Base-by-base conservation (phyloP, 495 filamentous ascomycete genomes). In the Aspergillus coremiiformis region DNA sequence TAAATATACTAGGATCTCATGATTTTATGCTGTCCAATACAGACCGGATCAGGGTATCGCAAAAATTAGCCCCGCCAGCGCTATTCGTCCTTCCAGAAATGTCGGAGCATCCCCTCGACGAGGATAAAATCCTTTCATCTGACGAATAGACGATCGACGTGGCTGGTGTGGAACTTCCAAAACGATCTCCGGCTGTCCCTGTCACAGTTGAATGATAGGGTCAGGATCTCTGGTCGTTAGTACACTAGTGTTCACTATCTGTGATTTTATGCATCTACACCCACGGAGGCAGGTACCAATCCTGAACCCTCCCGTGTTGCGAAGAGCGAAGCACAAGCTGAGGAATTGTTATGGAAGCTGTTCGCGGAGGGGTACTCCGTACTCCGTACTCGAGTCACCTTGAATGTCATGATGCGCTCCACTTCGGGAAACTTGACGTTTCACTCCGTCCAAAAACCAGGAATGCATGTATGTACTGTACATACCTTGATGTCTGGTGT, bases 191-290 rank as follows among this genome's bases (percentile, higher is more conserved):
- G 44, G 5, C 7, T 21, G 27, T 47, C 44, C 27, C 44, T 47
- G 27, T 32, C 29, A 14, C 44, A 14, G 44, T 14, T 9, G 29
- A 23, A 47, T 47, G 44, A 47, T 47, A 47, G 44, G 44, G 11
- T 47, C 8, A 47, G 44, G 44, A 23, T 47, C 26, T 47, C 44
- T 33, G 26, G 21, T 8, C 44, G 21, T 47, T 30, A 27, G 44
- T 5, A 30, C 44, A 35, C 44, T 47, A 47, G 27, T 21, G 10
- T 33, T 32, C n/a, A 33, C 44, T 47, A 33, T 47, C 44, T 47
- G 44, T 47, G 44, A 47, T 47, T 47, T 33, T 47, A 47, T 47
- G 44, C 44, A 47, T 32, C 44, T 47, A 47, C 21, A 33, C 44
- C 27, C 21, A 47, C 32, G 21, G 33, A 21, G 27, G 21, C 27